A percentile compares a stretch with the other conserved stretches of the same genome.
Conservation (phyloP, 306 rosid genomes). For the Casuarina equisetifolia region DNA sequence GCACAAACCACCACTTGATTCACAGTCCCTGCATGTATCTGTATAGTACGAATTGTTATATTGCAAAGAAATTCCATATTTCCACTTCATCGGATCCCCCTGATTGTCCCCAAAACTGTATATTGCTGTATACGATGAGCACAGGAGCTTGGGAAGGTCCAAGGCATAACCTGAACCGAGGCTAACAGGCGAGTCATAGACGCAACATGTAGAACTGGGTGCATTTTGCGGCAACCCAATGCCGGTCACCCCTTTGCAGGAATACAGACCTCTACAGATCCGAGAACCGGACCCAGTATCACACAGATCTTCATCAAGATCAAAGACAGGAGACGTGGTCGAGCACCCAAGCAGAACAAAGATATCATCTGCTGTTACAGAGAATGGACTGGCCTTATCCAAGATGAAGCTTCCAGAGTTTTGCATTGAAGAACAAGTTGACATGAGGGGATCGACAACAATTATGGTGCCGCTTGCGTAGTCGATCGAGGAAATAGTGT, state of each 20-base stretch:
- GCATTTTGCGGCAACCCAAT: constrained; percentile 45
- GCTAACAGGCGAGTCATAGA: constrained; percentile 40
- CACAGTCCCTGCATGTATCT: constrained; percentile 43
- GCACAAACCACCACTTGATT: constrained; percentile 46
- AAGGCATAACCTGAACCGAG: constrained; percentile 40
- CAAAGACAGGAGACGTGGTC: constrained; percentile 52
- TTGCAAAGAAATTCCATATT: constrained; percentile 43
- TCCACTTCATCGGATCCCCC: constrained; percentile 58
- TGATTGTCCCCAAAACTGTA: constrained; percentile 57
- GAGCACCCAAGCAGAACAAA: constrained; percentile 57
- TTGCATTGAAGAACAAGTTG: constrained; percentile 53
- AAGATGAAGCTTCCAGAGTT: constrained; percentile 52
- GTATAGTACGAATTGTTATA: constrained; percentile 46
- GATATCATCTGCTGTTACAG: constrained; percentile 40
- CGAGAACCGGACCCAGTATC: constrained; percentile 51
- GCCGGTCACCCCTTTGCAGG: constrained; percentile 52
- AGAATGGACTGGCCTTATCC: constrained; percentile 43
- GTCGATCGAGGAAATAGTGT: constrained; percentile 52
- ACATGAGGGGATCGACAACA: constrained; percentile 49
- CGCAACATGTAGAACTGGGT: constrained; percentile 51
- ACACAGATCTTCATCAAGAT: constrained; percentile 42
- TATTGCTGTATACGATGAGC: constrained; percentile 48
- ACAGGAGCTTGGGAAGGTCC: constrained; percentile 57
- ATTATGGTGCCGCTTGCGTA: constrained; percentile 39
- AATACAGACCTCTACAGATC: constrained; percentile 49